phyloP scores from a whole-genome alignment of 2,329 filamentous ascomycete species.

The Capronia epimyces region DNA sequence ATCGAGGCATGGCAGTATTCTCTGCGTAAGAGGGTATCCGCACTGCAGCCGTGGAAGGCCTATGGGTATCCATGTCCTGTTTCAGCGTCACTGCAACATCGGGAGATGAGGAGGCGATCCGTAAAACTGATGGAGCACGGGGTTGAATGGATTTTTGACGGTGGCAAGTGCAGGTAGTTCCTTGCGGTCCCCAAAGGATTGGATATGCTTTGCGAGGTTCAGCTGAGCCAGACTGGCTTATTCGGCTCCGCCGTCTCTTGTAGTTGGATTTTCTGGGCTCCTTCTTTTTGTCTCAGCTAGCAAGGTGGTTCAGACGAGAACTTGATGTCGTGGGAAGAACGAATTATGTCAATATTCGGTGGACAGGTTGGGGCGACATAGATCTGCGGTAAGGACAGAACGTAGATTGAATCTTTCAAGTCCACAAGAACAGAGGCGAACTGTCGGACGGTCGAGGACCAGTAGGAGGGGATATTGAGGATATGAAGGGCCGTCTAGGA shows the following conservation, averaged over 20 bases:
- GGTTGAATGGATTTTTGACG: slow-evolving; percentile 1
- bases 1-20: slow-evolving; percentile 12
- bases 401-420: slow-evolving; percentile 18
- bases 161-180: slow-evolving; percentile 14
- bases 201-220: slow-evolving; percentile 6
- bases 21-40: slow-evolving; percentile 17
- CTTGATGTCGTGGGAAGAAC: neutral
- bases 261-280: neutral
- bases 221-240: slow-evolving; percentile 4
- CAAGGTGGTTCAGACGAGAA: slow-evolving; percentile 1
- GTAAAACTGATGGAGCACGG: slow-evolving; percentile 4
- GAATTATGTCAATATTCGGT: neutral
- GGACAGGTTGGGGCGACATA: neutral
- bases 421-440: slow-evolving; percentile 4
- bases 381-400: slow-evolving; percentile 26
- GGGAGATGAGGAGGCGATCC: slow-evolving; percentile 9
- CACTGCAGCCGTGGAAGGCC: slow-evolving; percentile 16
- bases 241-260: neutral
- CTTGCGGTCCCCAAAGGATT: neutral
- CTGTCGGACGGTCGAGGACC: slow-evolving; percentile 12
- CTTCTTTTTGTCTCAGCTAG: neutral
- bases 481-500: slow-evolving; percentile 17
- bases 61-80: slow-evolving; percentile 22
- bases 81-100: slow-evolving; percentile 22
- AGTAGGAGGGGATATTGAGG: slow-evolving; percentile 14